phyloP scores from a whole-genome alignment of 225 moss, liverwort and hornwort genomes.

The Polytrichum commune region DNA sequence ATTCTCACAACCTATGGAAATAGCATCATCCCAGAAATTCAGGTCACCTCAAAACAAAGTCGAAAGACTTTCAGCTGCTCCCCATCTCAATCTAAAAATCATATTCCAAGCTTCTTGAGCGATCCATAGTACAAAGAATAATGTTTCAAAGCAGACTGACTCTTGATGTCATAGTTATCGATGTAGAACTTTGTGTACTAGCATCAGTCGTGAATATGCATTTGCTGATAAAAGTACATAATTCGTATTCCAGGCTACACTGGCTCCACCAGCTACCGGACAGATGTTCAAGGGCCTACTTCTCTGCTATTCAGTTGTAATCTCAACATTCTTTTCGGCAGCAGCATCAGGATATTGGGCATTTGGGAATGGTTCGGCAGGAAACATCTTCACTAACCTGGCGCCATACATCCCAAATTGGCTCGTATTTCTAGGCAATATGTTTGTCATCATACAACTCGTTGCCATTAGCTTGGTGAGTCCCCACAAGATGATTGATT shows the following conservation, averaged over 20 bases:
- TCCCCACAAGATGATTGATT: not conserved
- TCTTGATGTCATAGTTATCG: too few relatives aligned
- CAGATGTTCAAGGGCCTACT: conserved; percentile 67
- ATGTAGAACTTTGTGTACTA: not conserved
- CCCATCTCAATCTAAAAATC: not conserved
- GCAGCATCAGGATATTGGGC: conserved; percentile 48
- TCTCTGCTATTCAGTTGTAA: conserved; percentile 26
- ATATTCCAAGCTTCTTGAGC: not conserved
- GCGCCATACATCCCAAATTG: conserved; percentile 16
- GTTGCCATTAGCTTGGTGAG: conserved; percentile 31
- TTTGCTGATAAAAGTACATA: not conserved
- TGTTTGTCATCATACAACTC: conserved; percentile 23
- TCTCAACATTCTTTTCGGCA: conserved; percentile 33
- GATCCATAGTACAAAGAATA: too few relatives aligned
- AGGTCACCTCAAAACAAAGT: conserved; percentile 18
- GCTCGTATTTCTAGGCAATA: conserved; percentile 27
- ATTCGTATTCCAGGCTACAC: conserved; percentile 33
- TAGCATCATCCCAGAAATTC: conserved; percentile 42
- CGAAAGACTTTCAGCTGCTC: not conserved
- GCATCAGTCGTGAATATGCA: too few relatives aligned
- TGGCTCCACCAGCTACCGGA: conserved; percentile 41
- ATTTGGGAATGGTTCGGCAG: conserved; percentile 20
- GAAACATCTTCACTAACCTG: conserved; percentile 23
- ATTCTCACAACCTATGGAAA: conserved; percentile 29
- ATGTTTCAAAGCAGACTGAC: too few relatives aligned